Evolutionary conservation across 345 rosid genomes (phyloP), one percentile per base, ranked within the genome.

Genomic region (Eucalyptus lansdowneana): DNA sequence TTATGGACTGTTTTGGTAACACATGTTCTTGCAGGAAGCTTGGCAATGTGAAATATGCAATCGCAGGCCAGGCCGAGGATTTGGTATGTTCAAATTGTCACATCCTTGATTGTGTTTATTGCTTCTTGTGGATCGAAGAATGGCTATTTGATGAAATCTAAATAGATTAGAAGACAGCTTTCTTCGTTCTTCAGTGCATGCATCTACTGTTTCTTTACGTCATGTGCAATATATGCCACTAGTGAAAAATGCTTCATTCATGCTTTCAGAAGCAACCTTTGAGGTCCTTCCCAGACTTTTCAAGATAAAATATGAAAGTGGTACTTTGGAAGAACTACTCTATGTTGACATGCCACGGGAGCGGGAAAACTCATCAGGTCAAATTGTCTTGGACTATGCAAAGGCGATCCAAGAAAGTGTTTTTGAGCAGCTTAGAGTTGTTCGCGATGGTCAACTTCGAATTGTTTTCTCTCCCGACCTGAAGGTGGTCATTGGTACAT

Each of bases 31-130:
- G 91, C 96, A 98, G 99, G 99, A 97, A 91, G 97, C 94, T 89
- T 98, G 99, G 99, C 99, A 97, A 91, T 98, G 99, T 93, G 99
- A 97, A 91, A 97, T 98, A 90, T 98, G 99, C 91, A 97, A 95
- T 91, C 95, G 97, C 89, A 97, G 96, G 94, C 99, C 99, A 34
- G 99, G 99, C 87, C 97, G 99, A 91, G 99, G 99, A 80, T 97
- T 98, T 92, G 99, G 99, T 98, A 95, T 81, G 98, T 56, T 69
- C 50, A 15, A 50, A 51, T 54, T 34, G 45, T 76, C 27, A 76
- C 14, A 19, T 76, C 27, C 83, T 37, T 2, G 25, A 76, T 37
- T 76, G 6, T 76, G 27, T 76, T 76, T 37, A 76, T 37, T 37
- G 83, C 83, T 76, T 31, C 83, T 11, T 76, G 27, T 76, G 14